Evolutionary conservation across 805 yeast genomes (phyloP), one percentile per base, ranked within the genome.

Genomic region (Candida ponderosae): DNA sequence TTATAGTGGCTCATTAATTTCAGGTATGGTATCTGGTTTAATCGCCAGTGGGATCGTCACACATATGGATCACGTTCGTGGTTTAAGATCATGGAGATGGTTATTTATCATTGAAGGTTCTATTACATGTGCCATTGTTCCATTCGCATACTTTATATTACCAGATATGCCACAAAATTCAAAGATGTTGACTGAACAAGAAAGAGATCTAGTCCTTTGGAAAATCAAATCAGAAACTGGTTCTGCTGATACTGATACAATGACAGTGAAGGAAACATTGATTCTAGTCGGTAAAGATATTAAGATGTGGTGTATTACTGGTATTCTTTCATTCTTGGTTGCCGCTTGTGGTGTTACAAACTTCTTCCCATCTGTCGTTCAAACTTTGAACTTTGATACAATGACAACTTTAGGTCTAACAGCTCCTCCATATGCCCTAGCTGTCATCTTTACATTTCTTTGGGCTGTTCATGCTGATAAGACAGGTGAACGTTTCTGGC

Each of bases 261-360:
- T 9, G 42, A 43, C 23, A 48, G 38, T 33, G 40, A 51, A 35
- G 56, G 59, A 29, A 19, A 60, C 69, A 1, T 54, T 67, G 38
- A 36, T 51, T 24, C 45, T 68, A 29, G 62, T 72, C 5, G 36
- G 58, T 29, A 58, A 52, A 33, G 76, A 70, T 44, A 35, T 57
- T 31, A 70, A 70, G 39, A 67, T 66, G n/a, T 69, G 74, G 74
- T 49, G 62, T n/a, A 50, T 69, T 28, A 62, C 70, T 15, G 69
- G 67, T 34, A 59, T 61, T 36, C 56, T 68, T 19, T 56, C 72
- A 2, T 56, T 55, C 39, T 55, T 69, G 23, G 80, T 72, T 35
- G 76, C 76, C 19, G 78, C 80, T 29, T 70, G 76, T 44, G 79
- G 80, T 52, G 78, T 74, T 33, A 72, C 79, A 16, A 70, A 74